Evolutionary conservation across 2,329 filamentous ascomycete species (phyloP).

Genomic region (Dryadomyces quercivorus): DNA sequence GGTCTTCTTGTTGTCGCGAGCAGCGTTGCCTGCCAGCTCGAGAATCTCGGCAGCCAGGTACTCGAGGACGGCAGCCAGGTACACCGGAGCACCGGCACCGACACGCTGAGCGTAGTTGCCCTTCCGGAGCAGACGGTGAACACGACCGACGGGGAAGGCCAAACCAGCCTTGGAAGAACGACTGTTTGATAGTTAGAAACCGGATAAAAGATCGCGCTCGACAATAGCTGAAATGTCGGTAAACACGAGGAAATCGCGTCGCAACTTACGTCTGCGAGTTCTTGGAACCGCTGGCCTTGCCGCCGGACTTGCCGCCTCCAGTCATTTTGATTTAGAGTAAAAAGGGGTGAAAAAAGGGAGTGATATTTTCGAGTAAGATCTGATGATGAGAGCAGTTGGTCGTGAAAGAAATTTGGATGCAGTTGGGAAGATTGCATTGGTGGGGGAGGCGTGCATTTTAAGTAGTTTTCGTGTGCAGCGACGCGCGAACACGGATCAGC

Average conservation of each 20-base stretch:
- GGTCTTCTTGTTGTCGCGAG: slow-evolving; percentile 99
- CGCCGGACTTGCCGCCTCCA: slow-evolving; percentile 99
- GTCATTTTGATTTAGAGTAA: slow-evolving; percentile 69
- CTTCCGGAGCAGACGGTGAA: slow-evolving; percentile 98
- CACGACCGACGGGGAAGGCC: slow-evolving; percentile 96
- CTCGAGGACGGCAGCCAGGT: slow-evolving; percentile 93
- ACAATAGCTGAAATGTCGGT: neutral
- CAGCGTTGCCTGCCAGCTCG: slow-evolving; percentile 95
- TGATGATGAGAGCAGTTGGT: slow-evolving; percentile 16
- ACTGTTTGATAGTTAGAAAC: slow-evolving; percentile 33
- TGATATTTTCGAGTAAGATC: slow-evolving; percentile 15
- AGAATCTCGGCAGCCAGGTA: slow-evolving; percentile 98
- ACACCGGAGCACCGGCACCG: slow-evolving; percentile 94
- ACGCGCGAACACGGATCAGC: slow-evolving; percentile 39
- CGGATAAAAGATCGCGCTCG: neutral
- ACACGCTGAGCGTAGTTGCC: slow-evolving; percentile 99
- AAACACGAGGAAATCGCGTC: slow-evolving; percentile 1
- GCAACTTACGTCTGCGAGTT: slow-evolving; percentile 94
- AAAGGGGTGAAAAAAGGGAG: slow-evolving; percentile 19
- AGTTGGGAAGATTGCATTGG: slow-evolving; percentile 18
- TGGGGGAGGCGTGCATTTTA: slow-evolving; percentile 35
- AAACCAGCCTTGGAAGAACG: slow-evolving; percentile 99
- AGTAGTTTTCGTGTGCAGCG: slow-evolving; percentile 40
- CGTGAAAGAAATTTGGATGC: slow-evolving; percentile 26
- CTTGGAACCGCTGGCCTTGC: slow-evolving; percentile 99